Percentiles rank a stretch among this genome's conserved stretches.
phyloP scores from a whole-genome alignment of 2,329 filamentous ascomycete species.

The Xylariales sp. region DNA sequence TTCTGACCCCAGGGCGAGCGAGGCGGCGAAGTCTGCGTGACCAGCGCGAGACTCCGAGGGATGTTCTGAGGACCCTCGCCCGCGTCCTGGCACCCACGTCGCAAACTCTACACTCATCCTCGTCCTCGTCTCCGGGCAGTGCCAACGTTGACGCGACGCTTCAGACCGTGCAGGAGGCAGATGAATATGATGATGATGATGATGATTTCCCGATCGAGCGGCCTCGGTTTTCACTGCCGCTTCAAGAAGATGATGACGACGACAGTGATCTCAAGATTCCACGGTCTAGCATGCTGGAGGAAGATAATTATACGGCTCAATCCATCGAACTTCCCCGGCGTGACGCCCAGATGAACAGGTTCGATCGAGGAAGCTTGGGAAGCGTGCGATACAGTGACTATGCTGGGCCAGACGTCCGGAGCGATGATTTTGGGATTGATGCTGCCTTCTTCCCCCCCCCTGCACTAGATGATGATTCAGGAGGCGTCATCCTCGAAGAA shows the following conservation, averaged over 20 bases:
- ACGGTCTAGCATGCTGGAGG: conserved; percentile 49
- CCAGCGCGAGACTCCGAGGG: conserved; percentile 34
- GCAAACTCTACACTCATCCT: conserved; percentile 40
- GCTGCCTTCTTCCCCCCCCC: conserved; percentile 50
- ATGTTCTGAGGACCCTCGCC: conserved; percentile 44
- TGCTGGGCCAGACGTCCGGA: conserved; percentile 27
- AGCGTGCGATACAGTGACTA: conserved; percentile 51
- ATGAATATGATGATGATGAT: conserved; percentile 43
- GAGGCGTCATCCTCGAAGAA: conserved; percentile 30
- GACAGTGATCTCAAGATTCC: conserved; percentile 47
- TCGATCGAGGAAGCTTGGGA: conserved; percentile 44
- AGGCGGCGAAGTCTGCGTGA: conserved; percentile 53
- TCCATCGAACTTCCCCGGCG: conserved; percentile 58
- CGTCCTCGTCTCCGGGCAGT: conserved; percentile 26
- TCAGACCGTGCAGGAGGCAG: conserved; percentile 26
- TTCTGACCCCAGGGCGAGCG: conserved; percentile 56
- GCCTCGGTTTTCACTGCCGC: conserved; percentile 52
- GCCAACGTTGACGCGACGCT: conserved; percentile 16
- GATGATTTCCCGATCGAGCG: conserved; percentile 45
- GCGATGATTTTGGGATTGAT: conserved; percentile 38
- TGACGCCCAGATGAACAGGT: conserved; percentile 41
- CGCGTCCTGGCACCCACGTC: conserved; percentile 47
- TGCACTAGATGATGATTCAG: conserved; percentile 32
- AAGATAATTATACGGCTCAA: conserved; percentile 53
- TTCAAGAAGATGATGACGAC: conserved; percentile 45